Percentiles rank a stretch among this genome's conserved stretches.
These are phyloP conservation scores for Mentha longifolia DNA, from an alignment of 257 asterid genomes.

Conservation along the genomic window DNA sequence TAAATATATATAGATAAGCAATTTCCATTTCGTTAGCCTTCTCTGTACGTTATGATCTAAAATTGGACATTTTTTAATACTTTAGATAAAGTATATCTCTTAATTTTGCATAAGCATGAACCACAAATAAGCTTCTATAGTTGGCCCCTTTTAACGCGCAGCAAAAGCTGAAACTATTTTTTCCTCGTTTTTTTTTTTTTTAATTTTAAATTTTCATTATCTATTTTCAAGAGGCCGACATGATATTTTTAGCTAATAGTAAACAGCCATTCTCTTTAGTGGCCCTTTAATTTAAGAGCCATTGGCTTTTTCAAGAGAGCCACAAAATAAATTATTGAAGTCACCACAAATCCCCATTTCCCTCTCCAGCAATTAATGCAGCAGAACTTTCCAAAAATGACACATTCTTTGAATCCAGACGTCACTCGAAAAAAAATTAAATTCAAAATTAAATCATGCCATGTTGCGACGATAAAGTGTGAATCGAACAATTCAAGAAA, in stretches of 20 bases:
- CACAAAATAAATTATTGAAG: constrained; percentile 7
- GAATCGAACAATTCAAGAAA: not conserved
- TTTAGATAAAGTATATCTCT: too few species aligned
- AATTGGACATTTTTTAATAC: too few species aligned
- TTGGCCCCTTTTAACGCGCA: too few species aligned
- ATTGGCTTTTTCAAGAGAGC: constrained; percentile 26
- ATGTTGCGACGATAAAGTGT: not conserved
- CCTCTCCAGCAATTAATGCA: constrained; percentile 25
- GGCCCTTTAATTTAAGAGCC: constrained; percentile 15
- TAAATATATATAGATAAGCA: too few species aligned
- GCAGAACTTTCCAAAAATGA: constrained; percentile 23
- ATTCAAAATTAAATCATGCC: too few species aligned
- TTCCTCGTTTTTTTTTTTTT: not conserved
- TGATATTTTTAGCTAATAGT: constrained; percentile 34
- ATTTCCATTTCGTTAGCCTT: too few species aligned
- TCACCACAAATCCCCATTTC: constrained; percentile 11
- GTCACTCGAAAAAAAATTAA: not conserved
- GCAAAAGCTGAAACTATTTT: not conserved
- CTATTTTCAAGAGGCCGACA: not conserved
- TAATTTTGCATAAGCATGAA: too few species aligned
- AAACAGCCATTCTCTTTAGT: constrained; percentile 53
- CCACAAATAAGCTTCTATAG: too few species aligned
- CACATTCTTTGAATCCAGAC: constrained; percentile 51
- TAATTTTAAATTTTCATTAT: not conserved
- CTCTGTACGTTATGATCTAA: too few species aligned